Evolutionary conservation across 179 eudicot genomes (phyloP).

Genomic region (Corrigiola litoralis): DNA sequence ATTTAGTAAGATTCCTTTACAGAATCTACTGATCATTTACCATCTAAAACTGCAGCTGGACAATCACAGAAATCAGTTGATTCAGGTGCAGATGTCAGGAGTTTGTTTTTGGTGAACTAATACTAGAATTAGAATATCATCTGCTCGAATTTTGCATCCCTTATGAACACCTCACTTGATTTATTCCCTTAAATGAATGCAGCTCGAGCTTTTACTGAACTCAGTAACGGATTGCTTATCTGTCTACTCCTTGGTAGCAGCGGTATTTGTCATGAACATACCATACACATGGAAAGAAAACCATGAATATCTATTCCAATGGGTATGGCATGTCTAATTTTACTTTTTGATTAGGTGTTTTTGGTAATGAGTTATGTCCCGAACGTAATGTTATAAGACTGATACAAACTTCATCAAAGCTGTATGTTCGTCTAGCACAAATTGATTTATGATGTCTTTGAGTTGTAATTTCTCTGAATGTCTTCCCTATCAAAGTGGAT

Average conservation of each 20-base stretch:
- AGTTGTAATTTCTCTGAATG: no score
- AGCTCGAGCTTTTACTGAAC: constrained; percentile 85
- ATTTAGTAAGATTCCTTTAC: background rate
- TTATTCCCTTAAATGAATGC: constrained; percentile 21
- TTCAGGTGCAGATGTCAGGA: constrained; percentile 45
- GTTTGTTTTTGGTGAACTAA: background rate
- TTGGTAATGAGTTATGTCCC: no score
- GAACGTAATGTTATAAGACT: no score
- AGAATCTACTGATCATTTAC: background rate
- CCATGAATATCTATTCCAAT: constrained; percentile 63
- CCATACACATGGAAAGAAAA: constrained; percentile 63
- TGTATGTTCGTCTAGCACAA: no score
- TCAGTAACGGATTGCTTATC: constrained; percentile 71
- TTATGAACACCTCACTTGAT: background rate
- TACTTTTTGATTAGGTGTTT: background rate
- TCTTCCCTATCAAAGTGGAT: no score
- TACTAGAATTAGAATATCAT: background rate
- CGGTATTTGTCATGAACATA: constrained; percentile 85
- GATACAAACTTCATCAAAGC: no score
- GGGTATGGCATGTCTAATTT: constrained; percentile 39
- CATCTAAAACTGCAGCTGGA: constrained; percentile 60
- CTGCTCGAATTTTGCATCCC: background rate
- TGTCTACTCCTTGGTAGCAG: constrained; percentile 70
- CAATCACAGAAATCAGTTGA: constrained; percentile 82
- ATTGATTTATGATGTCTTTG: no score